phyloP scores from a whole-genome alignment of 106 monocot species.

The Dendrobium chrysotoxum region DNA sequence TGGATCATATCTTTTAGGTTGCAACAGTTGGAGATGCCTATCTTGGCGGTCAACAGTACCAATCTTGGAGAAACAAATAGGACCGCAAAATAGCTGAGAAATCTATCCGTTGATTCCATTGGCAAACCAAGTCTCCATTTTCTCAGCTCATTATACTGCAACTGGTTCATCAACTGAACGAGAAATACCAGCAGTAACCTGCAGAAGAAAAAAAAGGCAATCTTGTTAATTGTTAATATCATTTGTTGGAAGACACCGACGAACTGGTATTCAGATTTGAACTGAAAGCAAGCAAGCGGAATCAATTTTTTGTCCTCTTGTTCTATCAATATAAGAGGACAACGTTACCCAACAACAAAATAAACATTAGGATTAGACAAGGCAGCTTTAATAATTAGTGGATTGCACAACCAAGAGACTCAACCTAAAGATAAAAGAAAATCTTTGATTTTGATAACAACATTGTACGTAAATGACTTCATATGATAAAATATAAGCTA shows the following conservation, averaged over 20 bases:
- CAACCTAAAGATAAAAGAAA: no score
- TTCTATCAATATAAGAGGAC: no score
- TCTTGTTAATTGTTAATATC: constrained; percentile 6
- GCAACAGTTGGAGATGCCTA: neutral
- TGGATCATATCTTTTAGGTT: neutral
- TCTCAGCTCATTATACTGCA: constrained; percentile 36
- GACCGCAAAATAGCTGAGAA: neutral
- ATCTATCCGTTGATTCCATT: neutral
- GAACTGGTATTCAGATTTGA: no score
- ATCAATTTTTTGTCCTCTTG: neutral
- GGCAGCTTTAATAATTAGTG: no score
- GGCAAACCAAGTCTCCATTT: neutral
- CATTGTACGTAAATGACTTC: no score
- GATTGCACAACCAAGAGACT: no score
- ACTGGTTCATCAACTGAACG: constrained; percentile 58
- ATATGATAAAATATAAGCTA: no score
- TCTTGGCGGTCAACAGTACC: neutral
- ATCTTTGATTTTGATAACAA: no score
- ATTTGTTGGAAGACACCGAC: neutral
- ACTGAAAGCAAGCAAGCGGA: neutral
- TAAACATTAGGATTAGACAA: no score
- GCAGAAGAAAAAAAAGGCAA: constrained; percentile 25
- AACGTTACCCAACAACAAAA: no score
- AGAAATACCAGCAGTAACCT: constrained; percentile 55
- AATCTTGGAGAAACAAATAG: neutral